phyloP scores from a whole-genome alignment of 2,329 filamentous ascomycete species.

The Fusarium devonianum region DNA sequence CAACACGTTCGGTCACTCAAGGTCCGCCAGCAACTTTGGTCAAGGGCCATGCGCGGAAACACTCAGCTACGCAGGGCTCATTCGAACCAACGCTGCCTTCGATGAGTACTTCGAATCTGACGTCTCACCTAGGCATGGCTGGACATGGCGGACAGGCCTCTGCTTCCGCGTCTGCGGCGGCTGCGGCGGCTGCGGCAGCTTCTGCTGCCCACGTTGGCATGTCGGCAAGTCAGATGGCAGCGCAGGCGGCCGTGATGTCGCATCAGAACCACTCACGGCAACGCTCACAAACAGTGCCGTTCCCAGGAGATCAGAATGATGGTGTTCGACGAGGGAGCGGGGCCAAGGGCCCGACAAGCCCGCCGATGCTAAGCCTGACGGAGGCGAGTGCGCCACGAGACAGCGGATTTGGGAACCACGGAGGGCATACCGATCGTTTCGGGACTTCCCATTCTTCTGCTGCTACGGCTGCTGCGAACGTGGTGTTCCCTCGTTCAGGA shows the following conservation, averaged over 20 bases:
- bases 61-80: constrained; percentile 77
- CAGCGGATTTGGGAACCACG: constrained; percentile 57
- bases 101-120: constrained; percentile 62
- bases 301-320: constrained; percentile 57
- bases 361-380: constrained; percentile 69
- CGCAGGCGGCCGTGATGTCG: constrained; percentile 77
- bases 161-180: constrained; percentile 27
- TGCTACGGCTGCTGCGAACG: constrained; percentile 74
- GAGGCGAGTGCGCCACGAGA: constrained; percentile 70
- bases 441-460: constrained; percentile 67
- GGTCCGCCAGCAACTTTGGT: constrained; percentile 43
- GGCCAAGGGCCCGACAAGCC: constrained; percentile 62
- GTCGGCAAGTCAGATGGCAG: constrained; percentile 79
- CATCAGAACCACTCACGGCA: constrained; percentile 66
- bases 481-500: constrained; percentile 73
- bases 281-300: constrained; percentile 76
- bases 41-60: constrained; percentile 64
- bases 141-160: constrained; percentile 39
- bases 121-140: constrained; percentile 57
- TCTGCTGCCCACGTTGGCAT: constrained; percentile 50
- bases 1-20: constrained; percentile 42
- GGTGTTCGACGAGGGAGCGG: constrained; percentile 53
- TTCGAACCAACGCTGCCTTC: constrained; percentile 78
- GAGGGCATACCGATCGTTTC: constrained; percentile 59
- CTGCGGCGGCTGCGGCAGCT: constrained; percentile 47